phyloP scores from a whole-genome alignment of 73 alveolate species.

The Strombidium stylifer region DNA sequence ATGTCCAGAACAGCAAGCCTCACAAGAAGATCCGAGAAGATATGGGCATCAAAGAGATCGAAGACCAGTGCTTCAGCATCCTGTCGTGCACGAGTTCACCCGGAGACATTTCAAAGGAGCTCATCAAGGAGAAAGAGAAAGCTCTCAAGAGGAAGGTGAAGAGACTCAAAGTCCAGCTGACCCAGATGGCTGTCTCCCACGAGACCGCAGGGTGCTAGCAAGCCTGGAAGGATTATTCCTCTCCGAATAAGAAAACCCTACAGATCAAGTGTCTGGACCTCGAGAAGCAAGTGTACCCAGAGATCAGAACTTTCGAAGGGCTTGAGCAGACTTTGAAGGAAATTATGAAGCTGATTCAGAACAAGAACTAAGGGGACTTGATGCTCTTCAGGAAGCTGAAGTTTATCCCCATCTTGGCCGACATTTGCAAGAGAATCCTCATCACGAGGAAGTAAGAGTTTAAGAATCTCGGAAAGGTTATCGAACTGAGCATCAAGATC shows the following conservation, averaged over 20 bases:
- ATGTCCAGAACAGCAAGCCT: conserved; percentile 11
- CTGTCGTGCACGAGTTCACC: conserved; percentile 66
- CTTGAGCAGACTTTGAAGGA: conserved; percentile 81
- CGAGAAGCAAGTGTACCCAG: conserved; percentile 82
- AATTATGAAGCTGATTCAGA: conserved; percentile 76
- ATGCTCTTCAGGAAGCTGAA: conserved; percentile 81
- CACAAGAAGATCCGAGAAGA: conserved; percentile 57
- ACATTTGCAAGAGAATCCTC: conserved; percentile 84
- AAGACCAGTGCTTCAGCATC: conserved; percentile 48
- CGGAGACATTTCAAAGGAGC: conserved; percentile 79
- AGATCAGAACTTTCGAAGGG: conserved; percentile 72
- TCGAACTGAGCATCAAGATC: conserved; percentile 42
- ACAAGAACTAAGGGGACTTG: conserved; percentile 82
- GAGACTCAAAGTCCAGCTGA: conserved; percentile 78
- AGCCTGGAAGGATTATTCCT: conserved; percentile 85
- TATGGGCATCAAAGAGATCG: conserved; percentile 40
- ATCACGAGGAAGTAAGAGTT: conserved; percentile 87
- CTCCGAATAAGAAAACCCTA: conserved; percentile 82
- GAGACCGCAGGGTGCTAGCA: conserved; percentile 72
- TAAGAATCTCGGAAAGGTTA: conserved; percentile 71
- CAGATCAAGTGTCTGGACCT: conserved; percentile 84
- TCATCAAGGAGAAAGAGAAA: conserved; percentile 72
- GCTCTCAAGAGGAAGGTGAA: conserved; percentile 82
- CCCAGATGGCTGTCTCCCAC: conserved; percentile 75
- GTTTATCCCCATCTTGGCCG: conserved; percentile 81